These are phyloP conservation scores for Geranomyces michiganensis DNA, from an alignment of 192 early-diverging fungal species.

Conservation along the genomic window DNA sequence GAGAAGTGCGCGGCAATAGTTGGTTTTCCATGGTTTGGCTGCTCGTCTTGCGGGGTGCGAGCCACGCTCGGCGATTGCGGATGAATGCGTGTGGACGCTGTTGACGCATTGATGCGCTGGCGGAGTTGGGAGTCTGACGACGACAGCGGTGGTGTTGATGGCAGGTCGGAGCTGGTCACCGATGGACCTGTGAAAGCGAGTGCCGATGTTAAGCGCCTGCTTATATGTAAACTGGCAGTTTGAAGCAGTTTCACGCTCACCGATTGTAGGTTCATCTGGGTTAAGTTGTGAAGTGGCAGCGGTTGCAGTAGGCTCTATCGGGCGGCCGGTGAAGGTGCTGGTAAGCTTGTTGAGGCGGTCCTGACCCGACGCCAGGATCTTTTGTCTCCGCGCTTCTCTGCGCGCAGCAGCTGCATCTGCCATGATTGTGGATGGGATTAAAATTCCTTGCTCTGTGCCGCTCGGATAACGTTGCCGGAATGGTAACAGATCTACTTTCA, in stretches of 20 bases:
- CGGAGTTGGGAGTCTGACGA: not conserved
- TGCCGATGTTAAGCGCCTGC: too few species aligned
- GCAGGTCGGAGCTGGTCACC: not conserved
- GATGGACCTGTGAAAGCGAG: too few species aligned
- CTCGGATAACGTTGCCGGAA: too few species aligned
- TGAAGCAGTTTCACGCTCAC: too few species aligned
- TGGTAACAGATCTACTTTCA: too few species aligned
- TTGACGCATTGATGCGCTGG: not conserved
- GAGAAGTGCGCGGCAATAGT: too few species aligned
- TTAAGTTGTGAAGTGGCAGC: not conserved
- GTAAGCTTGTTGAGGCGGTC: constrained; percentile 24
- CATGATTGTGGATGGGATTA: too few species aligned
- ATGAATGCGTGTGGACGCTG: not conserved
- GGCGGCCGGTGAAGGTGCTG: constrained; percentile 19
- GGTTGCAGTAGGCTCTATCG: constrained; percentile 4
- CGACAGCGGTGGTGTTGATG: not conserved
- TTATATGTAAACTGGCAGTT: too few species aligned
- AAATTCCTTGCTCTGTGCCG: too few species aligned
- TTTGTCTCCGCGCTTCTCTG: constrained; percentile 27
- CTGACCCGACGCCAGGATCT: constrained; percentile 23
- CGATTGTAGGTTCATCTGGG: too few species aligned
- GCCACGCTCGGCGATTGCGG: constrained; percentile 7
- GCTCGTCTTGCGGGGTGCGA: not conserved
- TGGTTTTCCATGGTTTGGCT: too few species aligned
- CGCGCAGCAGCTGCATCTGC: constrained; percentile 16